Conservation (phyloP, 2,329 filamentous ascomycete genomes). For the Diaporthe sp. region DNA sequence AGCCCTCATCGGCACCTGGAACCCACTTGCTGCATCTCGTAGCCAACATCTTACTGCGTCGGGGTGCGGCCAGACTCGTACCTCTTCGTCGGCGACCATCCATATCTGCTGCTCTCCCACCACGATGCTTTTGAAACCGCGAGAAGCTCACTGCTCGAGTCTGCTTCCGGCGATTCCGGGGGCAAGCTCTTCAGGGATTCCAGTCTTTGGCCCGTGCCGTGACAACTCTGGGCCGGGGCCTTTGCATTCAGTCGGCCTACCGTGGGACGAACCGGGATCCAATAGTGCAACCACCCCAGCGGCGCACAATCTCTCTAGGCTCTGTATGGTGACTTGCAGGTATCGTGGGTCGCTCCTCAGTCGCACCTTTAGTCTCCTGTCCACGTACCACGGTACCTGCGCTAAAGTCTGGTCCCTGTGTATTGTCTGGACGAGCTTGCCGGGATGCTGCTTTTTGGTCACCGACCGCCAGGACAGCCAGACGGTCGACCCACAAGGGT, state of each 20-base stretch:
- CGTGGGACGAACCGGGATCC: not conserved
- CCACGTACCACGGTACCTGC: constrained; percentile 20
- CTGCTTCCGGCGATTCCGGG: constrained; percentile 15
- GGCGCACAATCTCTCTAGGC: not conserved
- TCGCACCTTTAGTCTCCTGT: not conserved
- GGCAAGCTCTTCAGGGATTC: not conserved
- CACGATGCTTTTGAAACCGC: not conserved
- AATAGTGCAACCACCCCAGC: not conserved
- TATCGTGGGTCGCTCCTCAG: constrained; percentile 15
- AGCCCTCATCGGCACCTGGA: not conserved
- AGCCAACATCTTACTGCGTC: not conserved
- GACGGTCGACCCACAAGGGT: constrained; percentile 27
- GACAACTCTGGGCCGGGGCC: not conserved
- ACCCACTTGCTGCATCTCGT: not conserved
- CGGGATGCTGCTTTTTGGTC: constrained; percentile 28
- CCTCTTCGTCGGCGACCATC: not conserved
- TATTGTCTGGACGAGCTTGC: constrained; percentile 24
- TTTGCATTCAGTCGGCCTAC: not conserved
- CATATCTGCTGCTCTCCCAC: not conserved
- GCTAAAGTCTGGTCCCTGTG: constrained; percentile 15
- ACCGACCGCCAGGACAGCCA: constrained; percentile 19
- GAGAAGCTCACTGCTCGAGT: not conserved
- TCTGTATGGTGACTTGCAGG: not conserved
- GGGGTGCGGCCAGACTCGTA: not conserved
- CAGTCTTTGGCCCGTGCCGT: not conserved